Conservation (phyloP, 2,329 filamentous ascomycete species). For the Penicillium decumbens region DNA sequence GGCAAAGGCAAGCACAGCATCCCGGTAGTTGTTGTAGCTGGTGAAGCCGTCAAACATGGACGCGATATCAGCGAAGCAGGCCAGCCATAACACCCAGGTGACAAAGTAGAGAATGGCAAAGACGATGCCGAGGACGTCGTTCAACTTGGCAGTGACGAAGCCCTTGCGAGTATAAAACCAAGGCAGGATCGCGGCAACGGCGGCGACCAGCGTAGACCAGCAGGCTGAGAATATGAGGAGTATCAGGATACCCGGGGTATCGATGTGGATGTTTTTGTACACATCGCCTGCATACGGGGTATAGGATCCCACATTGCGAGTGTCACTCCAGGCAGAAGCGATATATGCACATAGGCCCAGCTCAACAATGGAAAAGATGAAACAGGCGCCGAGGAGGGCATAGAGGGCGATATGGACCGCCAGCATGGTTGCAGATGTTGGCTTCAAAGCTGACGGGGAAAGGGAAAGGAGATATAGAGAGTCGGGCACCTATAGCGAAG, state of each 20-base stretch:
- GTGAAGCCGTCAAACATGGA: constrained; percentile 7
- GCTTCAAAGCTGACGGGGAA: neutral
- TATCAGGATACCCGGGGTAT: constrained; percentile 18
- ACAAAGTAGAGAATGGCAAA: constrained; percentile 24
- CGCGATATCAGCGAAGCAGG: constrained; percentile 28
- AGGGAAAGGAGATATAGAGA: neutral
- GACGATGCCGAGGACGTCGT: constrained; percentile 19
- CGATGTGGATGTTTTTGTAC: constrained; percentile 10
- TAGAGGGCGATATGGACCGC: constrained; percentile 24
- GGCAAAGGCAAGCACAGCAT: constrained; percentile 29
- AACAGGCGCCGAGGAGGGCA: constrained; percentile 20
- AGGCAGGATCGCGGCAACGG: constrained; percentile 19
- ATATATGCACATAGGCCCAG: constrained; percentile 26
- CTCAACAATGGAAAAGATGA: constrained; percentile 28
- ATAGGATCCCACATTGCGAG: constrained; percentile 1
- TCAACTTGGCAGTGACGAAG: constrained; percentile 14
- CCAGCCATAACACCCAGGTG: constrained; percentile 33
- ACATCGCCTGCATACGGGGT: constrained; percentile 4
- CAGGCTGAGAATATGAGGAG: constrained; percentile 26
- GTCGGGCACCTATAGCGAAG: neutral
- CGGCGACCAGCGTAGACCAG: constrained; percentile 26
- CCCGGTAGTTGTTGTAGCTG: constrained; percentile 14
- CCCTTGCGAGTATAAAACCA: constrained; percentile 19
- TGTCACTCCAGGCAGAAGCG: constrained; percentile 6
- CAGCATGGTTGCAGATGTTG: constrained; percentile 12